These are phyloP conservation scores for Gossypium davidsonii DNA, from an alignment of 441 rosid species.

Conservation along the genomic window DNA sequence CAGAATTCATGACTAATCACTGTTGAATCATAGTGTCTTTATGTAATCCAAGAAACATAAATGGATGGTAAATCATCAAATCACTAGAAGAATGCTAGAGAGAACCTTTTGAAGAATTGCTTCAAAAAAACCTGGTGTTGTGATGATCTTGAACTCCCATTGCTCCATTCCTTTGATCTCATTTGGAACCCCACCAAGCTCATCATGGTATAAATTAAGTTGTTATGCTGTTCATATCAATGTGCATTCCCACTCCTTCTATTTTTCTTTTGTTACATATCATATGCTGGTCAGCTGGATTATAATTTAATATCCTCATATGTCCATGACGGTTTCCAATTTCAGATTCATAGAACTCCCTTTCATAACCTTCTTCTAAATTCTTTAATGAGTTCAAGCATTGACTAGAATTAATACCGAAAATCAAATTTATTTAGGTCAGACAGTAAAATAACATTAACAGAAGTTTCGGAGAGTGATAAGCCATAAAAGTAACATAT, in stretches of 20 bases:
- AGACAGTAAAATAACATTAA: too few species aligned
- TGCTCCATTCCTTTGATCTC: constrained; percentile 73
- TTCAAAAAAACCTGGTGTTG: constrained; percentile 63
- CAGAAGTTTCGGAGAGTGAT: too few species aligned
- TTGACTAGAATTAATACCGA: too few species aligned
- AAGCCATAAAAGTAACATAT: too few species aligned
- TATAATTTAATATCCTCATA: constrained; percentile 52
- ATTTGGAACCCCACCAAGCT: constrained; percentile 61
- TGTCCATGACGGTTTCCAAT: constrained; percentile 55
- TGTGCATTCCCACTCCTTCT: constrained; percentile 75
- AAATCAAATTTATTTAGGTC: too few species aligned
- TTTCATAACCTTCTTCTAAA: constrained; percentile 37
- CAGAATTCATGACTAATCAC: too few species aligned
- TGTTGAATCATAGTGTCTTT: too few species aligned
- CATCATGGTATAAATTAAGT: constrained; percentile 63
- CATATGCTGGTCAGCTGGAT: constrained; percentile 34
- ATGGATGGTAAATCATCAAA: constrained; percentile 34
- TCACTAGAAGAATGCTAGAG: constrained; percentile 60
- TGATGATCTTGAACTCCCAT: constrained; percentile 54
- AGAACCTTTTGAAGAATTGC: constrained; percentile 34
- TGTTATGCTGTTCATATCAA: constrained; percentile 77
- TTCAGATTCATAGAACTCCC: constrained; percentile 35
- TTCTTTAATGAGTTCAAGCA: constrained; percentile 18
- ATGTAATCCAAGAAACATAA: too few species aligned
- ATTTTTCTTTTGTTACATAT: constrained; percentile 35